Conservation (phyloP, 495 filamentous ascomycete species). For the Penicillium malachiteum region DNA sequence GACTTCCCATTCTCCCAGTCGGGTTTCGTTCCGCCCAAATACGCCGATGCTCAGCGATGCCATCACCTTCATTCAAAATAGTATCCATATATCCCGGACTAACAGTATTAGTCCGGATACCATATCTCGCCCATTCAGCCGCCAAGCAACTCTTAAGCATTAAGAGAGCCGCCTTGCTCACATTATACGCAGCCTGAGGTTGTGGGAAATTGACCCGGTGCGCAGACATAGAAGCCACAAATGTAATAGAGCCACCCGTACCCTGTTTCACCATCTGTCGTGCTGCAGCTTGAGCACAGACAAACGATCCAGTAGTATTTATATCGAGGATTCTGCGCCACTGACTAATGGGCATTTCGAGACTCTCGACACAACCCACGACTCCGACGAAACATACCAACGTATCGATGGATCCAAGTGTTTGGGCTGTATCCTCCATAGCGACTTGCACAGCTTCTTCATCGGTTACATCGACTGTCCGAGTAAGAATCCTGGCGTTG, state of each 20-base stretch:
- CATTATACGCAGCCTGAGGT: constrained; percentile 69
- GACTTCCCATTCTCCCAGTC: constrained; percentile 65
- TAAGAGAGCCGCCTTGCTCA: constrained; percentile 63
- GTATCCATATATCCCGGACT: constrained; percentile 81
- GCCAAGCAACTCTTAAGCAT: constrained; percentile 60
- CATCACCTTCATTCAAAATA: constrained; percentile 55
- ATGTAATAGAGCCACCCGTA: constrained; percentile 61
- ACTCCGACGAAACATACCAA: constrained; percentile 69
- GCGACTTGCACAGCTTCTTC: constrained; percentile 45
- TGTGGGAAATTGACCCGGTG: constrained; percentile 68
- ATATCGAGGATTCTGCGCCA: constrained; percentile 64
- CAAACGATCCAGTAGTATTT: constrained; percentile 66
- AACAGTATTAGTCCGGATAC: constrained; percentile 69
- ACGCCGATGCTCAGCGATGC: constrained; percentile 57
- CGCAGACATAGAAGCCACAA: constrained; percentile 67
- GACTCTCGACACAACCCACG: constrained; percentile 56
- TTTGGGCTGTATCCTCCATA: constrained; percentile 35
- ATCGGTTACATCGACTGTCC: constrained; percentile 60
- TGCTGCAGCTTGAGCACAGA: constrained; percentile 66
- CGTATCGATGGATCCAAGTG: constrained; percentile 55
- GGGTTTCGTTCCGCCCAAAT: constrained; percentile 78
- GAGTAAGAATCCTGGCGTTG: constrained; percentile 41
- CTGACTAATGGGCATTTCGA: constrained; percentile 52
- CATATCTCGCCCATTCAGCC: constrained; percentile 62
- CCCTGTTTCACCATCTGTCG: constrained; percentile 49